Conservation (phyloP, 2,329 filamentous ascomycete species). For the Dactylellina leptospora region DNA sequence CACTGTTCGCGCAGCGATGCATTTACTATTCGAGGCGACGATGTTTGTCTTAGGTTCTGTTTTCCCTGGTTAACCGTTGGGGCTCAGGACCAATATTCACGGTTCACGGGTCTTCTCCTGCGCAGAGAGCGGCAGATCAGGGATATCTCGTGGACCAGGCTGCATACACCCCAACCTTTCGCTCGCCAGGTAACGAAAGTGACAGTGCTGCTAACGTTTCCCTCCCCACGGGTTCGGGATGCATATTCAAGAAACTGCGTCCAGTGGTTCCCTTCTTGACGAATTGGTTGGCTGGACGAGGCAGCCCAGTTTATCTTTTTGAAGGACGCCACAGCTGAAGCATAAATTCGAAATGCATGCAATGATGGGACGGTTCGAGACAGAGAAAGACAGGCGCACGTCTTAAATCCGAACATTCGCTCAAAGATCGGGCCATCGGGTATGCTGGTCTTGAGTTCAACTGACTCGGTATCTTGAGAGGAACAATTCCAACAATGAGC, state of each 20-base stretch:
- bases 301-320: slow-evolving; percentile 3
- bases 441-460: too few species aligned
- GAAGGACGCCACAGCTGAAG: slow-evolving; percentile 43
- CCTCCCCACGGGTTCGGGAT: slow-evolving; percentile 43
- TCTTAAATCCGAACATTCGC: slow-evolving; percentile 48
- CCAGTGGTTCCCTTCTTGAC: slow-evolving; percentile 13
- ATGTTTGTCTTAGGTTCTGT: not conserved
- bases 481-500: too few species aligned
- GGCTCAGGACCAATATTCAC: slow-evolving; percentile 18
- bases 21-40: not conserved
- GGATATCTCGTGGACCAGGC: slow-evolving; percentile 38
- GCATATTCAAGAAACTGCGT: slow-evolving; percentile 38
- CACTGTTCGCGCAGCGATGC: slow-evolving; percentile 15
- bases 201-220: too few species aligned
- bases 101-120: slow-evolving; percentile 35
- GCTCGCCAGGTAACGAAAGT: slow-evolving; percentile 16
- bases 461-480: too few species aligned
- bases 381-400: slow-evolving; percentile 12
- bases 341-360: slow-evolving; percentile 11
- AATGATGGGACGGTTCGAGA: slow-evolving; percentile 7
- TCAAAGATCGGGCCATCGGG: not conserved
- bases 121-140: slow-evolving; percentile 28
- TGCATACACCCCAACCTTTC: slow-evolving; percentile 8
- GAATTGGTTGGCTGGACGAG: slow-evolving; percentile 2
- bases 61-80: slow-evolving; percentile 26